Evolutionary conservation across 257 asterid genomes (phyloP).

Genomic region (Solanum arcanum): DNA sequence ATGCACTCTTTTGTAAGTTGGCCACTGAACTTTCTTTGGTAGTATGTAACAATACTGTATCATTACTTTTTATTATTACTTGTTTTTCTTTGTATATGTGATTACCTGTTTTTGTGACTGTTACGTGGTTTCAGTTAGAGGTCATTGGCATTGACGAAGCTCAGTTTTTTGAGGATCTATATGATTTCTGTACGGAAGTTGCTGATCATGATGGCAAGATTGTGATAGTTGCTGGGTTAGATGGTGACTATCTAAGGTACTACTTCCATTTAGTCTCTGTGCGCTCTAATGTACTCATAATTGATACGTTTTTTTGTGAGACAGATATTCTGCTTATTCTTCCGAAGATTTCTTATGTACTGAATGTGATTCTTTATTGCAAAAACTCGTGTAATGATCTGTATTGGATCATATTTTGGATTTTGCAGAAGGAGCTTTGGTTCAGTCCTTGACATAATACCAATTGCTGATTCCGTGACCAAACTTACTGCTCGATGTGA

Average conservation of each 20-base stretch:
- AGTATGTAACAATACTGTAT: background rate
- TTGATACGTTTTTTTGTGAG: background rate
- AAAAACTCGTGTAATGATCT: background rate
- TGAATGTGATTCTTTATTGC: background rate
- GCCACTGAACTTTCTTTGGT: background rate
- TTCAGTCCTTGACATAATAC: slow-evolving; percentile 70
- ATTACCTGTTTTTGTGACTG: background rate
- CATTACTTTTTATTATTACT: background rate
- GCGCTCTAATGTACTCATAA: background rate
- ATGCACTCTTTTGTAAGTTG: background rate
- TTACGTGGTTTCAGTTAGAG: slow-evolving; percentile 28
- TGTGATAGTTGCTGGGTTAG: slow-evolving; percentile 80
- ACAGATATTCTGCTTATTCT: background rate
- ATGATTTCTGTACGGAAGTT: slow-evolving; percentile 76
- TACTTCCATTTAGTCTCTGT: background rate
- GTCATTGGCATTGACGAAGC: slow-evolving; percentile 98
- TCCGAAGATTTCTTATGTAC: background rate
- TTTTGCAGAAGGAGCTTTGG: slow-evolving; percentile 78
- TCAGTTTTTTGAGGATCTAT: slow-evolving; percentile 82
- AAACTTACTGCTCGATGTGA: slow-evolving; percentile 75
- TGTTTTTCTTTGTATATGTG: background rate
- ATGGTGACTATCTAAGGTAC: slow-evolving; percentile 93
- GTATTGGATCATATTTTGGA: background rate
- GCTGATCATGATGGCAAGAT: slow-evolving; percentile 92
- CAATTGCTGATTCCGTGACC: slow-evolving; percentile 77